Evolutionary conservation across 345 rosid species (phyloP).

Genomic region (Passiflora organensis): DNA sequence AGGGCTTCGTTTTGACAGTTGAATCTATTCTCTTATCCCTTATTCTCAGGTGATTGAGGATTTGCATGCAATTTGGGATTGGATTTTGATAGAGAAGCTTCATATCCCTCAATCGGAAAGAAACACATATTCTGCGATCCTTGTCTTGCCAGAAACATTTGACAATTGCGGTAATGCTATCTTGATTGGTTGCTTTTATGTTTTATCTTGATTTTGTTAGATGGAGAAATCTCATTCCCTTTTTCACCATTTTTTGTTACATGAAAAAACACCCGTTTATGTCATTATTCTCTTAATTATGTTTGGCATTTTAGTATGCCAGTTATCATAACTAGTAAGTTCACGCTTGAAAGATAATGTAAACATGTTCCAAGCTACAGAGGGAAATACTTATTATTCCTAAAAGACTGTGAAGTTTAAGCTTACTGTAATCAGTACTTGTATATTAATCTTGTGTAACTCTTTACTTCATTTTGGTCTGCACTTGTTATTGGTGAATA

Average conservation of each 20-base stretch:
- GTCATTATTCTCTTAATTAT: too few relatives aligned
- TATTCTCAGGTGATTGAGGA: constrained; percentile 71
- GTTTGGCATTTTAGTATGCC: too few relatives aligned
- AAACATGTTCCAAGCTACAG: too few relatives aligned
- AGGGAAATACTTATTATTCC: too few relatives aligned
- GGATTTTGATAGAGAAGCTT: constrained; percentile 69
- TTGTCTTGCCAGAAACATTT: constrained; percentile 82
- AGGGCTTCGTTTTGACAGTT: background rate
- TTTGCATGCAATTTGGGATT: constrained; percentile 77
- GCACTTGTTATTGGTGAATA: too few relatives aligned
- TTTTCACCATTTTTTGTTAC: background rate
- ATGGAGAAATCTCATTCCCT: background rate
- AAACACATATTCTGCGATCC: constrained; percentile 62
- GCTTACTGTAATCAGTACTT: too few relatives aligned
- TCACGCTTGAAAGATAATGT: too few relatives aligned
- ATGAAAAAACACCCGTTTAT: background rate
- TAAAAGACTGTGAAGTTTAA: too few relatives aligned
- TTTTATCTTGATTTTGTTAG: background rate
- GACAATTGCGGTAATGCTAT: constrained; percentile 65
- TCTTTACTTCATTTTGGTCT: too few relatives aligned
- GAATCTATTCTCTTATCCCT: constrained; percentile 4
- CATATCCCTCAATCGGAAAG: constrained; percentile 62
- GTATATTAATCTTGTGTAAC: too few relatives aligned
- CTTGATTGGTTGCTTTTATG: background rate
- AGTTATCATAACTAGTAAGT: too few relatives aligned